Base-by-base conservation (phyloP, 805 yeast species). In the Candida ponderosae region DNA sequence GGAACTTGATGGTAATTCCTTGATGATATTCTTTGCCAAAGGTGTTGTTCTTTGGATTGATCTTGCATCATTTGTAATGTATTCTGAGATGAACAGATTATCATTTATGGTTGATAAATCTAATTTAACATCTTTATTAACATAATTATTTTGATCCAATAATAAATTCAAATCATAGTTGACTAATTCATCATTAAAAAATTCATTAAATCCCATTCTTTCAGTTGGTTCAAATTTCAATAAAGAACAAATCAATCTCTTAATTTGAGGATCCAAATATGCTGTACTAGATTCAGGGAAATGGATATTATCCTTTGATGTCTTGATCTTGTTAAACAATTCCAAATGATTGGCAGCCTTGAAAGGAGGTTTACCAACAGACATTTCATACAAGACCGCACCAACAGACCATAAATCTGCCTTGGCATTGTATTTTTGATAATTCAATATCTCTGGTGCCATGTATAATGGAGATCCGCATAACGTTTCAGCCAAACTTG, bases 361-460 rank as follows among this genome's bases (percentile, higher is more conserved):
- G 58, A 89, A 93, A 0, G 98, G 98, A 2, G 98, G 96, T 58
- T 75, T 82, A n/a, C 97, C 97, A 23, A 85, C 88, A 11, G 85
- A 74, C 96, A 93, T 89, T 60, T 93, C 98, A 60, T 81, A 93
- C 11, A 89, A 64, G 1, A 93, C 97, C 1, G 97, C 94, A 4
- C 98, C 98, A 5, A 90, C 96, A 6, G 97, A 88, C 98, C 98
- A 93, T 45, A 93, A 62, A 56, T 93, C 98, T 0, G 97, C 97
- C 57, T 88, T 89, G 5, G 97, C 98, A 48, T 89, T 88, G 63
- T 93, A 93, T 60, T 88, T 93, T 57, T 93, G 97, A 54, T 86
- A 89, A 44, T 95, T 71, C 48, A 93, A 66, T 34, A 93, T 93
- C 62, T 93, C 98, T 0, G 98, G 98, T 0, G 98, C 98, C 98